Percentiles rank a stretch among this genome's conserved stretches.
These are phyloP conservation scores for Hippophae gyantsensis DNA, from an alignment of 306 rosid genomes.

Conservation along the genomic window DNA sequence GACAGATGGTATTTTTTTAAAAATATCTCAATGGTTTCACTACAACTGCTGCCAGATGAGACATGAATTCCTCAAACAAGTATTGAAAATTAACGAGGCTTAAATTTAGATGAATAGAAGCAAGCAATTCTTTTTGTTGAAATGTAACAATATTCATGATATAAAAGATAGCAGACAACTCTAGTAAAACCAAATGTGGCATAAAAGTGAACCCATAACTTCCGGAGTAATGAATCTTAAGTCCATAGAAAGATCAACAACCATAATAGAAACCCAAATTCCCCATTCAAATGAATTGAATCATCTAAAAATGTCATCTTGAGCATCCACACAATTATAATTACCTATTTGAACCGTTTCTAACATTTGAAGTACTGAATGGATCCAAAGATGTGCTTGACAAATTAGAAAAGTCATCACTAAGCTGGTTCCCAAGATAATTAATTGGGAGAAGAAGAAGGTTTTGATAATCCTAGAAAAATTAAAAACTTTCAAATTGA, in stretches of 20 bases:
- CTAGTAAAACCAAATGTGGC: slow-evolving; percentile 72
- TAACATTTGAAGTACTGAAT: slow-evolving; percentile 70
- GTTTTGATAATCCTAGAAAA: slow-evolving; percentile 55
- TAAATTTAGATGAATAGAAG: slow-evolving; percentile 52
- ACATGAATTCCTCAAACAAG: slow-evolving; percentile 62
- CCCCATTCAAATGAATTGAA: too few species aligned
- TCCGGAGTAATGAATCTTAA: too few species aligned
- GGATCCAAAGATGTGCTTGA: slow-evolving; percentile 60
- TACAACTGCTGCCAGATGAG: slow-evolving; percentile 49
- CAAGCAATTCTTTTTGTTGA: slow-evolving; percentile 49
- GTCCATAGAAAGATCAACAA: too few species aligned
- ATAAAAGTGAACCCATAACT: slow-evolving; percentile 68
- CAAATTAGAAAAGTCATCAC: slow-evolving; percentile 40
- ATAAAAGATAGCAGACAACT: slow-evolving; percentile 80
- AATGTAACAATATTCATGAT: slow-evolving; percentile 46
- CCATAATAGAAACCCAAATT: too few species aligned
- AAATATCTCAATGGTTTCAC: slow-evolving; percentile 56
- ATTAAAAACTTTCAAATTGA: slow-evolving; percentile 56
- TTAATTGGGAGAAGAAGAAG: slow-evolving; percentile 64
- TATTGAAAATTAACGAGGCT: slow-evolving; percentile 48
- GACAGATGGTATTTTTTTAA: slow-evolving; percentile 59
- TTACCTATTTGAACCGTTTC: slow-evolving; percentile 71
- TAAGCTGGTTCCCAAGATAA: slow-evolving; percentile 57
- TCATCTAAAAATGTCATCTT: too few species aligned
- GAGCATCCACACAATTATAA: slow-evolving; percentile 18